phyloP scores from a whole-genome alignment of 2,329 filamentous ascomycete species.

The Fusarium xylarioides region DNA sequence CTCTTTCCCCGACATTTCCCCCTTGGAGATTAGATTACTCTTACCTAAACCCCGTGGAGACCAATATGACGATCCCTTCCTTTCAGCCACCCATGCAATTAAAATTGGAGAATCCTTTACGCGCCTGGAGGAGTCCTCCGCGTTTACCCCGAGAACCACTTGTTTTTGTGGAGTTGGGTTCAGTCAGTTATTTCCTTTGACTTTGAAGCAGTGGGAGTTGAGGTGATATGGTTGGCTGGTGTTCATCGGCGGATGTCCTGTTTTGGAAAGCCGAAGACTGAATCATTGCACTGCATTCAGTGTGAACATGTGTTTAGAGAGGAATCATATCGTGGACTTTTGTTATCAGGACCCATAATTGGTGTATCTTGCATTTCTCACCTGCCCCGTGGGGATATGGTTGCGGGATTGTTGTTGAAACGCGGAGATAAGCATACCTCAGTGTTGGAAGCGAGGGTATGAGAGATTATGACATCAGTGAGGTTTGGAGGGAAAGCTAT shows the following conservation, averaged over 20 bases:
- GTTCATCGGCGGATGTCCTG: background rate
- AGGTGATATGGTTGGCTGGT: background rate
- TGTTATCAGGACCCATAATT: background rate
- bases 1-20: background rate
- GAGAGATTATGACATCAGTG: background rate
- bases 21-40: background rate
- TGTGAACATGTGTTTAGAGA: accelerated
- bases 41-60: background rate
- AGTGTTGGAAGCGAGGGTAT: background rate
- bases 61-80: background rate
- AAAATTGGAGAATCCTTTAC: constrained; percentile 16
- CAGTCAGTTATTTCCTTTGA: background rate
- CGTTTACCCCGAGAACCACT: background rate
- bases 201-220: background rate
- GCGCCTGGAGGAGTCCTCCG: background rate
- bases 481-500: accelerated
- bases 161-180: background rate
- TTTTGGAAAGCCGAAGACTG: constrained; percentile 1
- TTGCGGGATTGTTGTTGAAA: background rate
- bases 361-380: background rate
- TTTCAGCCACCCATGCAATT: background rate
- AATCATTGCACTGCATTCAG: background rate
- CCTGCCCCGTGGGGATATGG: constrained; percentile 8
- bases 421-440: background rate
- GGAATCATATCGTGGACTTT: no score